phyloP scores from a whole-genome alignment of 2,329 filamentous ascomycete genomes.

The Fusarium hainanense region DNA sequence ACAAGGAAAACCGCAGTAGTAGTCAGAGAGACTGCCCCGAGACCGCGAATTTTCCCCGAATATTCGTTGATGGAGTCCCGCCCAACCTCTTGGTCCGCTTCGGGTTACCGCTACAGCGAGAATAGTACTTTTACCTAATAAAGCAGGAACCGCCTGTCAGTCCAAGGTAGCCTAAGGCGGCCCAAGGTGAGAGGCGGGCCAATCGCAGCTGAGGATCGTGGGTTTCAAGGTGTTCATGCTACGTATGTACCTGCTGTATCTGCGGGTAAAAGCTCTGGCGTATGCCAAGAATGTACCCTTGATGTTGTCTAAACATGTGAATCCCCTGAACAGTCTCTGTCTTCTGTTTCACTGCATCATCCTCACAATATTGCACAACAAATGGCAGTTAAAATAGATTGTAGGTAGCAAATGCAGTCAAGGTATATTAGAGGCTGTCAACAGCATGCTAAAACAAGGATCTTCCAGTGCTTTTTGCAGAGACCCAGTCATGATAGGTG shows the following conservation, averaged over 20 bases:
- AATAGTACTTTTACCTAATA: slow-evolving; percentile 38
- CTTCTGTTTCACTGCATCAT: background rate
- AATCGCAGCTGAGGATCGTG: slow-evolving; percentile 18
- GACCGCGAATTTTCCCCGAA: slow-evolving; percentile 38
- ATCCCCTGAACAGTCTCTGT: background rate
- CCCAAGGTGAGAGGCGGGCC: slow-evolving; percentile 33
- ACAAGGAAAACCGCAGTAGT: slow-evolving; percentile 13
- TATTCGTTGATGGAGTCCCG: background rate
- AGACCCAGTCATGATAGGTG: slow-evolving; percentile 42
- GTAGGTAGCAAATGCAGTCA: slow-evolving; percentile 28
- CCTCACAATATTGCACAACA: background rate
- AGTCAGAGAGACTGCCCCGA: slow-evolving; percentile 15
- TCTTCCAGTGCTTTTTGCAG: slow-evolving; percentile 42
- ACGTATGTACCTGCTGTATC: background rate
- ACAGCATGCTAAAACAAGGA: slow-evolving; percentile 35
- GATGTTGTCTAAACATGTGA: background rate
- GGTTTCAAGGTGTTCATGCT: slow-evolving; percentile 28
- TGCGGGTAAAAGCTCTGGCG: slow-evolving; percentile 25
- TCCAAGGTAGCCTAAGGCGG: background rate
- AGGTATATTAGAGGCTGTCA: slow-evolving; percentile 39
- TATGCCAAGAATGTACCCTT: slow-evolving; percentile 21
- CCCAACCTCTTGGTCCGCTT: slow-evolving; percentile 6
- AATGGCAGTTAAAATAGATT: background rate
- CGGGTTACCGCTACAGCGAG: slow-evolving; percentile 3
- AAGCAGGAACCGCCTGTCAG: slow-evolving; percentile 27